Base-by-base conservation (phyloP, 495 filamentous ascomycete species). In the Hypoxylon lenormandii region DNA sequence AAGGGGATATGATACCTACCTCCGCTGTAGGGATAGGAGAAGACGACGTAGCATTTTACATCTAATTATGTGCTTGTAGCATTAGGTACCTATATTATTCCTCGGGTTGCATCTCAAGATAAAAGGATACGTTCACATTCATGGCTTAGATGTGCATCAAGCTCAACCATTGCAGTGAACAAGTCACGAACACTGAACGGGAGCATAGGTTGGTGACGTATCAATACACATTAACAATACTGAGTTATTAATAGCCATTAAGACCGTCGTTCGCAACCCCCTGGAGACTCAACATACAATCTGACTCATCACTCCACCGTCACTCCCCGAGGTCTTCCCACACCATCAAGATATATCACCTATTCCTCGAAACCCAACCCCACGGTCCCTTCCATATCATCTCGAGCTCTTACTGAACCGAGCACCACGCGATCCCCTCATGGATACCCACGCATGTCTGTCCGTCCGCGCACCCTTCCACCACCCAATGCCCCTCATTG, bases 161-260 rank as follows among this genome's bases (percentile, higher is more conserved):
- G 30, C 6, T 33, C 30, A 8, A 33, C 10, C 6, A 8, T 33
- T 7, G 30, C 30, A 33, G 30, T 33, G 30, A 33, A 7, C 30
- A 11, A 8, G 30, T 33, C 30, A 33, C 10, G 10, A 7, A 33
- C 30, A 33, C 10, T 33, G 1, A 7, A 33, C 30, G 4, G 30
- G 10, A 33, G 10, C 30, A 11, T 8, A 33, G 12, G 36, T 5
- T 7, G 40, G 16, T 16, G 8, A 49, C 8, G 19, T 49, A 64
- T n/a, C 10, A 43, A 56, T 62, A 57, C 45, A 19, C 43, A 57
- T 68, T 68, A 62, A 52, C 13, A 16, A 69, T 69, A 59, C 60
- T 28, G n/a, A 57, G 3, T 1, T 15, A 62, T 30, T 40, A 55
- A 50, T 36, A 18, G 43, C 23, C 16, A 38, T 42, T n/a, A 42